phyloP scores from a whole-genome alignment of 345 rosid genomes.

The Arabidopsis suecica region DNA sequence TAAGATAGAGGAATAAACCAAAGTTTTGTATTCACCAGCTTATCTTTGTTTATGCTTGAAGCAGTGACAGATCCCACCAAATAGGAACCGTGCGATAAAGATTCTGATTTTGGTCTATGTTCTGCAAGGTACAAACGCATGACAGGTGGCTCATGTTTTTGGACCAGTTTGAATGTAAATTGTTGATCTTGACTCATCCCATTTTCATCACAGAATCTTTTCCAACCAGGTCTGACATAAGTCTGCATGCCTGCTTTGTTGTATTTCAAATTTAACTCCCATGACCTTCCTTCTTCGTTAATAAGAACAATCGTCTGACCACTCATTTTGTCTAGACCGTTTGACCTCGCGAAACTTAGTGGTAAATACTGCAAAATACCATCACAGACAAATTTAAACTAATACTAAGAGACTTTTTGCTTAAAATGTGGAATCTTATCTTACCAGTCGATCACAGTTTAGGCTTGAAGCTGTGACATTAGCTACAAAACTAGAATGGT shows the following conservation, averaged over 20 bases:
- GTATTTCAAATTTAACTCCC: neutral
- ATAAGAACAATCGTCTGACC: conserved; percentile 23
- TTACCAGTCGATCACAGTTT: conserved; percentile 26
- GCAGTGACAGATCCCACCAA: neutral
- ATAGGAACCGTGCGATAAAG: neutral
- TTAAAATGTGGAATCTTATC: conserved; percentile 7
- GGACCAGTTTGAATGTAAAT: conserved; percentile 27
- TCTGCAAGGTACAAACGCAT: conserved; percentile 25
- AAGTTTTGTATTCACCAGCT: conserved; percentile 17
- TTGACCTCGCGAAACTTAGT: conserved; percentile 12
- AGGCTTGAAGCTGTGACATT: conserved; percentile 33
- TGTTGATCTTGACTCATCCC: conserved; percentile 15
- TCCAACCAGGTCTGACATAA: conserved; percentile 31
- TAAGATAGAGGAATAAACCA: neutral
- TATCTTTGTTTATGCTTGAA: conserved; percentile 4
- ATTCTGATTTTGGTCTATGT: neutral
- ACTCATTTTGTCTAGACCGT: conserved; percentile 29
- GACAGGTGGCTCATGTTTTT: neutral
- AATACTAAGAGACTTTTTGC: neutral
- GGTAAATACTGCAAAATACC: conserved; percentile 35
- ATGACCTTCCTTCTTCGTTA: conserved; percentile 21
- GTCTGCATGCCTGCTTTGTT: neutral
- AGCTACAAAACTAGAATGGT: conserved; percentile 28
- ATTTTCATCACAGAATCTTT: conserved; percentile 33
- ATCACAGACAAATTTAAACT: conserved; percentile 6